These are phyloP conservation scores for Pyrenochaeta sp. DNA, from an alignment of 2,329 filamentous ascomycete genomes.

Conservation along the genomic window DNA sequence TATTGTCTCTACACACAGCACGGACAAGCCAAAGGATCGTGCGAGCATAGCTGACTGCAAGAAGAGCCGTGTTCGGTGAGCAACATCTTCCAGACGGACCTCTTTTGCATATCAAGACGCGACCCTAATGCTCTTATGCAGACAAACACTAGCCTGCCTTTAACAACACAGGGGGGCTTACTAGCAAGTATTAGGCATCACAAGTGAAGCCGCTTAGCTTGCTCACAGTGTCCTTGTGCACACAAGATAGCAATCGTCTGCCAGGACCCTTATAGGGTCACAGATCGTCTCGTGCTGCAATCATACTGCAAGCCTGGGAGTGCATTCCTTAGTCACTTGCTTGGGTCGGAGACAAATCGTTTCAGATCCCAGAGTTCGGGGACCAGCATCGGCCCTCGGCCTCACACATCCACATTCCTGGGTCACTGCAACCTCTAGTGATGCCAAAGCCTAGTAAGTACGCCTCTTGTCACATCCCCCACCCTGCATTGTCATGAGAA, in stretches of 20 bases:
- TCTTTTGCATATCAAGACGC: conserved; percentile 27
- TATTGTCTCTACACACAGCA: conserved; percentile 26
- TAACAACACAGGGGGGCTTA: conserved; percentile 37
- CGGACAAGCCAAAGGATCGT: conserved; percentile 20
- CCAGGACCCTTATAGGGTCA: conserved; percentile 47
- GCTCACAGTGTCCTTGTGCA: conserved; percentile 45
- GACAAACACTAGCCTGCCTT: conserved; percentile 39
- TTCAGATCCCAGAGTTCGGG: conserved; percentile 50
- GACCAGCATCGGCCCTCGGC: conserved; percentile 44
- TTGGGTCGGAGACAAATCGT: conserved; percentile 45
- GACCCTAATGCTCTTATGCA: conserved; percentile 42
- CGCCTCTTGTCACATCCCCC: conserved; percentile 41
- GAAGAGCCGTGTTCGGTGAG: conserved; percentile 36
- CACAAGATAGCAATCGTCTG: conserved; percentile 42
- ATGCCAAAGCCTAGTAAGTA: conserved; percentile 52
- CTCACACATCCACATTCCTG: conserved; percentile 47
- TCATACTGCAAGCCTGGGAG: conserved; percentile 41
- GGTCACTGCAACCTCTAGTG: conserved; percentile 49
- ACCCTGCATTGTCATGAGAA: conserved; percentile 45
- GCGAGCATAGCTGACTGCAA: conserved; percentile 27
- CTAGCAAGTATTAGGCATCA: conserved; percentile 38
- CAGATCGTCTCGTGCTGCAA: conserved; percentile 50
- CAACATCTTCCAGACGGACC: conserved; percentile 19
- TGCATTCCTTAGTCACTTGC: conserved; percentile 49
- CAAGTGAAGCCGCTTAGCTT: conserved; percentile 42